Conservation (phyloP, 805 yeast genomes). For the Ogataea thermomethanolica region DNA sequence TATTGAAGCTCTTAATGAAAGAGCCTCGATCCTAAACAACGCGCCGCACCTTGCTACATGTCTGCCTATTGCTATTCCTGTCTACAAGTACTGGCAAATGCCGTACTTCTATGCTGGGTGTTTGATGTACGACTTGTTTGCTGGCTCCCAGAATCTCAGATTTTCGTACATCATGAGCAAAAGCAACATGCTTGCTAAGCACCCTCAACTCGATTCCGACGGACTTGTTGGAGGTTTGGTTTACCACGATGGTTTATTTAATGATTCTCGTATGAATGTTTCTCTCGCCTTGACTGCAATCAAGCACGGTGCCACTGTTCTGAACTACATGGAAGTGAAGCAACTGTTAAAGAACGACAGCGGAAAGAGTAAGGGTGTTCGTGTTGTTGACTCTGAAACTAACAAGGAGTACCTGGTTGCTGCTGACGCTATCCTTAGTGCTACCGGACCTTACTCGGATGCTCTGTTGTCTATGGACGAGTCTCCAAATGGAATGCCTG, state of each 20-base stretch:
- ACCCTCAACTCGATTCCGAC: slow-evolving; percentile 80
- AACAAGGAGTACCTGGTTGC: slow-evolving; percentile 57
- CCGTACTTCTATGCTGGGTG: slow-evolving; percentile 93
- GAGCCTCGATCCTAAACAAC: slow-evolving; percentile 79
- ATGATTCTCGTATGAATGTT: slow-evolving; percentile 87
- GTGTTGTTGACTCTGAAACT: slow-evolving; percentile 68
- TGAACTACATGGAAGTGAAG: slow-evolving; percentile 81
- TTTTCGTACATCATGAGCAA: slow-evolving; percentile 70
- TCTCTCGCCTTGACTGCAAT: slow-evolving; percentile 83
- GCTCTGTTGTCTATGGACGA: slow-evolving; percentile 82
- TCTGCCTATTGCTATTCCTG: slow-evolving; percentile 94
- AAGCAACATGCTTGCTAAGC: slow-evolving; percentile 62
- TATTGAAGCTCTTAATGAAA: slow-evolving; percentile 83
- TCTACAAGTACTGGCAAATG: slow-evolving; percentile 91
- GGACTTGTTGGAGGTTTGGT: slow-evolving; percentile 86
- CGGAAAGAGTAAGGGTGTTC: slow-evolving; percentile 68
- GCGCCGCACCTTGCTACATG: slow-evolving; percentile 89
- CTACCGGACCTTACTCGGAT: slow-evolving; percentile 94
- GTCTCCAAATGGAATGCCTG: slow-evolving; percentile 58
- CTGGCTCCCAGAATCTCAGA: slow-evolving; percentile 83
- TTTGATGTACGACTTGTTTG: slow-evolving; percentile 87
- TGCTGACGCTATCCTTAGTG: slow-evolving; percentile 79
- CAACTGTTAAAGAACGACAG: slow-evolving; percentile 64
- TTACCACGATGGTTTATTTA: slow-evolving; percentile 93
- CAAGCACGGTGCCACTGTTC: slow-evolving; percentile 82